Evolutionary conservation across 2,329 filamentous ascomycete species (phyloP).

Genomic region (Gremmenia infestans): DNA sequence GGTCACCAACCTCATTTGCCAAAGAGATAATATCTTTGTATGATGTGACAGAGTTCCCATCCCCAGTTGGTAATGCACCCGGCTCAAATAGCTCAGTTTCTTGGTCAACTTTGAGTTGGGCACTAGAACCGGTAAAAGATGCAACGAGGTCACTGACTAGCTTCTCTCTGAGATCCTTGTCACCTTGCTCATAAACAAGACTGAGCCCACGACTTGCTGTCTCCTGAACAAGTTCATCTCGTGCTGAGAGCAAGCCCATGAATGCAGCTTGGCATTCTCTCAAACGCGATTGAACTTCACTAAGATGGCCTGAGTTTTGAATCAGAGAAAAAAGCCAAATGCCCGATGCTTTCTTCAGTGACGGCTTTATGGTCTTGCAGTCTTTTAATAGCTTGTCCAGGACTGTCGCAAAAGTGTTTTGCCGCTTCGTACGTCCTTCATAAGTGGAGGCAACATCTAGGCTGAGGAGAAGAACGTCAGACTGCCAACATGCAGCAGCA

Average conservation of each 20-base stretch:
- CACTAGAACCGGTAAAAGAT: slow-evolving; percentile 75
- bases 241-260: slow-evolving; percentile 77
- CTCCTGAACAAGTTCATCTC: slow-evolving; percentile 93
- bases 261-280: slow-evolving; percentile 81
- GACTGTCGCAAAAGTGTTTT: slow-evolving; percentile 33
- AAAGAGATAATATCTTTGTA: slow-evolving; percentile 97
- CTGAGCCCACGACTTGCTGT: slow-evolving; percentile 86
- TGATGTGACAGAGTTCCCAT: slow-evolving; percentile 83
- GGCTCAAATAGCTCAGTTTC: slow-evolving; percentile 93
- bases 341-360: slow-evolving; percentile 82
- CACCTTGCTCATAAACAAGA: slow-evolving; percentile 91
- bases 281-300: slow-evolving; percentile 67
- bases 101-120: slow-evolving; percentile 75
- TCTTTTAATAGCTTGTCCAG: slow-evolving; percentile 70
- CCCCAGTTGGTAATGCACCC: slow-evolving; percentile 82
- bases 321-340: slow-evolving; percentile 94
- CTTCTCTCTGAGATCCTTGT: slow-evolving; percentile 71
- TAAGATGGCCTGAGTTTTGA: slow-evolving; percentile 80
- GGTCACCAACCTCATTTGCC: slow-evolving; percentile 94
- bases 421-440: slow-evolving; percentile 37
- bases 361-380: slow-evolving; percentile 81
- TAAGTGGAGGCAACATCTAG: slow-evolving; percentile 64
- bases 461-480: slow-evolving; percentile 68
- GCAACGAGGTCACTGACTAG: slow-evolving; percentile 83
- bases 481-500: slow-evolving; percentile 75